phyloP scores from a whole-genome alignment of 768 basidiomycete species.

The Neoboletus subvelutipes region DNA sequence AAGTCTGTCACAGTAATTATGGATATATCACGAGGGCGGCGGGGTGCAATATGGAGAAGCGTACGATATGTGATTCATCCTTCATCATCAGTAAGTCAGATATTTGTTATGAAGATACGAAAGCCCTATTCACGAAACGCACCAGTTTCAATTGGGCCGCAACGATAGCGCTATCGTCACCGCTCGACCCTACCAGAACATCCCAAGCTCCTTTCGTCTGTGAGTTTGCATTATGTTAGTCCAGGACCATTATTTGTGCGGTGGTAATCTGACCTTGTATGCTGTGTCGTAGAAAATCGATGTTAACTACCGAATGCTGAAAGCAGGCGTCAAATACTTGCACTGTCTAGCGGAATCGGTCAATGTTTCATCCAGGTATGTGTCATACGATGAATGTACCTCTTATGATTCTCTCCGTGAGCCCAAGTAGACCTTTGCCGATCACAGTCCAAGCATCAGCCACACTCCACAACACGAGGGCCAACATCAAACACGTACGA shows the following conservation, averaged over 20 bases:
- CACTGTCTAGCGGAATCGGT: constrained; percentile 32
- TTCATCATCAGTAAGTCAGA: not conserved
- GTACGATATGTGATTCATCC: not conserved
- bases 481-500: too few relatives aligned
- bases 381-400: too few relatives aligned
- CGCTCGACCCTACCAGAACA: too few relatives aligned
- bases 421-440: too few relatives aligned
- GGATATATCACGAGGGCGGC: too few relatives aligned
- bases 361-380: too few relatives aligned
- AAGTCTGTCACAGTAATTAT: not conserved
- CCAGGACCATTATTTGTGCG: not conserved
- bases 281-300: constrained; percentile 41
- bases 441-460: too few relatives aligned
- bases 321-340: constrained; percentile 38
- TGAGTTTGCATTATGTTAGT: not conserved
- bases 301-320: constrained; percentile 37
- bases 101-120: not conserved
- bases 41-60: not conserved
- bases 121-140: not conserved
- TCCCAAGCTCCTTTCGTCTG: too few relatives aligned
- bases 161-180: too few relatives aligned
- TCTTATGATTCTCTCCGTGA: too few relatives aligned
- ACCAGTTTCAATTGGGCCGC: constrained; percentile 41
- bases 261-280: constrained; percentile 9
- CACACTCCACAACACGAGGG: too few relatives aligned